A percentile compares a stretch with the other conserved stretches of the same genome.
Conservation (phyloP, 345 rosid species). For the Syzygium jambos region DNA sequence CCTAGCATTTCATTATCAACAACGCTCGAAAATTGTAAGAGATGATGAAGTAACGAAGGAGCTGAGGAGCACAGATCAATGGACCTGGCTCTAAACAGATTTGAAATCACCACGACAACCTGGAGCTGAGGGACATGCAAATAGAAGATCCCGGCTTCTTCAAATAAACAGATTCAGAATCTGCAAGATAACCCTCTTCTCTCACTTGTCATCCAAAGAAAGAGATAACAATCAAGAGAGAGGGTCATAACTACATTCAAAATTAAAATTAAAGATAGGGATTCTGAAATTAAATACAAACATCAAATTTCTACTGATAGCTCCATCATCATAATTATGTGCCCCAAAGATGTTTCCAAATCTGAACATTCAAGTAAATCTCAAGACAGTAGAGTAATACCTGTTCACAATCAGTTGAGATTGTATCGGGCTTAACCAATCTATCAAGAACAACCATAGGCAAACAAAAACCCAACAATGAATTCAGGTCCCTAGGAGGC, state of each 20-base stretch:
- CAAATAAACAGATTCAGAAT: neutral
- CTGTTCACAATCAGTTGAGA: neutral
- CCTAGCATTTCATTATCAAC: neutral
- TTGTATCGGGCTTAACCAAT: neutral
- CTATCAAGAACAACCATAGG: neutral
- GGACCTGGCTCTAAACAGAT: neutral
- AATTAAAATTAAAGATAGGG: neutral
- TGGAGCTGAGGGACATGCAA: neutral
- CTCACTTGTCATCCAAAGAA: neutral
- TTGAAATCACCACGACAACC: neutral
- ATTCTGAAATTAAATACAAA: neutral
- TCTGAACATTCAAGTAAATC: neutral
- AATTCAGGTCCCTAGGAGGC: no score
- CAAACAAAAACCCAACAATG: neutral
- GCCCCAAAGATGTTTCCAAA: neutral
- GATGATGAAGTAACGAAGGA: neutral
- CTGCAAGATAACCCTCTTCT: neutral
- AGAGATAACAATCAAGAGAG: neutral
- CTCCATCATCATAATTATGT: no score
- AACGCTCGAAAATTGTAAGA: neutral
- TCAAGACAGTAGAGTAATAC: no score
- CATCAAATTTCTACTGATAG: neutral
- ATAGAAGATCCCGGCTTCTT: neutral
- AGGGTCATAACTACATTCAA: neutral
- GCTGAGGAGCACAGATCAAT: neutral